phyloP scores from a whole-genome alignment of 163 green algal genomes.

The Smithsoniella earleae region DNA sequence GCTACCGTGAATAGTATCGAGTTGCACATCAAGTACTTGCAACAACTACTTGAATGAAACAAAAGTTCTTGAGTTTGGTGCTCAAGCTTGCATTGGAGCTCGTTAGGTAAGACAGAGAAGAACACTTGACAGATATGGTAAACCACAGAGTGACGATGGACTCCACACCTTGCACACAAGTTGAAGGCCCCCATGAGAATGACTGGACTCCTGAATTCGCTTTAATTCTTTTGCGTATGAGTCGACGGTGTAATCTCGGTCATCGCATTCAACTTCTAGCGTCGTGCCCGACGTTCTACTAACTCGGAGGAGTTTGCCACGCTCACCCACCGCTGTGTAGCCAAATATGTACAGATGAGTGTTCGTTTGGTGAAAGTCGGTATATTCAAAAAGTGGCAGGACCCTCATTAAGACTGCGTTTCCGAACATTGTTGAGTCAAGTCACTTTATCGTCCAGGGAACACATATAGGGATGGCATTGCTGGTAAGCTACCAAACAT shows the following conservation, averaged over 20 bases:
- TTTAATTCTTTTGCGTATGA: conserved; percentile 15
- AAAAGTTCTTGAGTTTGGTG: too few relatives aligned
- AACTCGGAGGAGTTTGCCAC: conserved; percentile 11
- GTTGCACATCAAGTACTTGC: background rate
- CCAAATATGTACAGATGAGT: conserved; percentile 20
- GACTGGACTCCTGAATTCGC: conserved; percentile 52
- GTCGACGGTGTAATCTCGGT: background rate
- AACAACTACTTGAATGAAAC: background rate
- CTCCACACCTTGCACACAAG: conserved; percentile 56
- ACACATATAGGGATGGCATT: too few relatives aligned
- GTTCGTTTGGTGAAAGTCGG: conserved; percentile 29
- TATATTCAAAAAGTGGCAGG: conserved; percentile 25
- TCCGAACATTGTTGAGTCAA: too few relatives aligned
- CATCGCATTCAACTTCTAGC: conserved; percentile 10
- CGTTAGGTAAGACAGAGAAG: too few relatives aligned
- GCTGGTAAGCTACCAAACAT: too few relatives aligned
- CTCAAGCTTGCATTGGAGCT: too few relatives aligned
- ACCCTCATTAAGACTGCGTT: too few relatives aligned
- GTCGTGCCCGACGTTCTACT: background rate
- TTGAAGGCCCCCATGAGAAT: conserved; percentile 52
- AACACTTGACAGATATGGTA: too few relatives aligned
- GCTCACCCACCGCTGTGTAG: conserved; percentile 8
- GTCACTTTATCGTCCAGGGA: too few relatives aligned
- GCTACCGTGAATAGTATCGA: background rate
- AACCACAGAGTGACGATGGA: too few relatives aligned